phyloP scores from a whole-genome alignment of 768 basidiomycete species.

The Xerocomellus amylosporus region DNA sequence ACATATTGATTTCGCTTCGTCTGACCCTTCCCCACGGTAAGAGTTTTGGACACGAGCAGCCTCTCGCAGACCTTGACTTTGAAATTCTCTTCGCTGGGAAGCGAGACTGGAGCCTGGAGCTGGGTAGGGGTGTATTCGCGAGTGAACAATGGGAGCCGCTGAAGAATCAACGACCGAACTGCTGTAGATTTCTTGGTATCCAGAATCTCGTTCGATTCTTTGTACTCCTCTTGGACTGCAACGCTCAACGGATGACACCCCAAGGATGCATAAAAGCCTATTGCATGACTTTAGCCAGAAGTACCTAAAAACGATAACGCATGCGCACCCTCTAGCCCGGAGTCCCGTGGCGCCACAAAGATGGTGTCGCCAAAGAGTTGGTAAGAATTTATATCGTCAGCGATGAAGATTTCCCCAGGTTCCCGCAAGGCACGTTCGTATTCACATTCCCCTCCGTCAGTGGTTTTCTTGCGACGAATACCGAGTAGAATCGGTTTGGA shows the following conservation, averaged over 20 bases:
- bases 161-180: slow-evolving; percentile 58
- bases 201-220: slow-evolving; percentile 47
- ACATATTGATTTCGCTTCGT: slow-evolving; percentile 55
- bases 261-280: slow-evolving; percentile 68
- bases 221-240: slow-evolving; percentile 64
- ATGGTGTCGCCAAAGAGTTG: slow-evolving; percentile 71
- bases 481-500: slow-evolving; percentile 67
- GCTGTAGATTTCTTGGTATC: slow-evolving; percentile 45
- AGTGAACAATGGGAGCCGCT: slow-evolving; percentile 69
- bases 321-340: slow-evolving; percentile 69
- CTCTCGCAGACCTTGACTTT: slow-evolving; percentile 62
- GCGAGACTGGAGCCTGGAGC: slow-evolving; percentile 53
- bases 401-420: slow-evolving; percentile 69
- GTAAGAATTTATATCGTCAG: slow-evolving; percentile 77
- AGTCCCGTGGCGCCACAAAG: slow-evolving; percentile 75
- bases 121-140: slow-evolving; percentile 64
- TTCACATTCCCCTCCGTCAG: no score
- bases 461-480: slow-evolving; percentile 48
- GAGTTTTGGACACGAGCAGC: slow-evolving; percentile 54
- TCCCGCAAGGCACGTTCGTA: slow-evolving; percentile 38
- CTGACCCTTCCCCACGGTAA: slow-evolving; percentile 49
- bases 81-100: slow-evolving; percentile 58
- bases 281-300: background rate
- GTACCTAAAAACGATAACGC: background rate
- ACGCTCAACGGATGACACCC: slow-evolving; percentile 47